Conservation (phyloP, 176 grass and related monocot genomes). For the Metroxylon sagu region DNA sequence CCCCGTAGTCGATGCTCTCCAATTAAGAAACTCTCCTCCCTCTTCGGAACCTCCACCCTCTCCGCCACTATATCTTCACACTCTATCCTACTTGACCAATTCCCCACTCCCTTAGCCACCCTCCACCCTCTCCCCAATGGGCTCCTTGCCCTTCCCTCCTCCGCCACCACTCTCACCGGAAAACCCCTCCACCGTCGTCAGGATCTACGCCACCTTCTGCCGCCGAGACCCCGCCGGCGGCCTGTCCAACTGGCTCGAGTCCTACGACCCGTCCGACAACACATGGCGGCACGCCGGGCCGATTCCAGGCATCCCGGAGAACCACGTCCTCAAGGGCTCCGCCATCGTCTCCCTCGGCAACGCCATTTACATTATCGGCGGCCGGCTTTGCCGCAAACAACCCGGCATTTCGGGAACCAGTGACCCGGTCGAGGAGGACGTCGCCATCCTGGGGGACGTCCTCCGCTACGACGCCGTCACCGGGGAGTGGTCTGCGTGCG, state of each 20-base stretch:
- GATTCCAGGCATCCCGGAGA: constrained; percentile 34
- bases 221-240: background rate
- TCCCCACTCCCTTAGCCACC: too few species aligned
- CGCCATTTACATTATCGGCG: constrained; percentile 44
- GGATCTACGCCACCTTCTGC: constrained; percentile 47
- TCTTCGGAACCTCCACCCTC: too few species aligned
- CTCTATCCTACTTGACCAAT: too few species aligned
- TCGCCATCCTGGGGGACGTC: constrained; percentile 35
- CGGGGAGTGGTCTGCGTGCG: constrained; percentile 37
- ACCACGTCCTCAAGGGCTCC: constrained; percentile 50
- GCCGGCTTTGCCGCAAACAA: constrained; percentile 36
- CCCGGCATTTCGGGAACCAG: background rate
- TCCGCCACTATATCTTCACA: too few species aligned
- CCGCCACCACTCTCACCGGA: constrained; percentile 34
- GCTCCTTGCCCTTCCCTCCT: constrained; percentile 25
- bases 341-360: constrained; percentile 31
- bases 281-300: constrained; percentile 32
- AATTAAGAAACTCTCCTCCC: too few species aligned
- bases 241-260: constrained; percentile 31
- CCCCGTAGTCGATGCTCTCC: too few species aligned
- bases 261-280: constrained; percentile 41
- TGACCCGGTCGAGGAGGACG: constrained; percentile 12
- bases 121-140: constrained; percentile 14
- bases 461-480: constrained; percentile 31
- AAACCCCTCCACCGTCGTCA: constrained; percentile 1